Percentiles rank a stretch among this genome's conserved stretches.
Evolutionary conservation across 179 eudicot species (phyloP).

Genomic region (Silene vulgaris): DNA sequence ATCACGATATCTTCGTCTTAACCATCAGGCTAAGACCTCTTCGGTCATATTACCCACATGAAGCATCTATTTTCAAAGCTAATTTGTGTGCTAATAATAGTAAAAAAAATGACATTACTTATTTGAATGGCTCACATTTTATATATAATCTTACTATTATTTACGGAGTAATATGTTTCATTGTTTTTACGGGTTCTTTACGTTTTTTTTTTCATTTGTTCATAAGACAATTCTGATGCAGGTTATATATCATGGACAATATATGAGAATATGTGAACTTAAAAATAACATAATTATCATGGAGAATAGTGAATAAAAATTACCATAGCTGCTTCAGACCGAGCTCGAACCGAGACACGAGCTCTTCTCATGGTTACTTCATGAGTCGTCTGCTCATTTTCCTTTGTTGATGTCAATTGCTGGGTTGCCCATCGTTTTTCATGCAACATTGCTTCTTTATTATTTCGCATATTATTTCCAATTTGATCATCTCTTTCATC

Average conservation of each 20-base stretch:
- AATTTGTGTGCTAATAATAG: too few species aligned
- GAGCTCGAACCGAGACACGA: conserved; percentile 58
- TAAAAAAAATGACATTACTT: too few species aligned
- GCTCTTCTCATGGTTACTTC: conserved; percentile 46
- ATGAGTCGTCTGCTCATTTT: conserved; percentile 22
- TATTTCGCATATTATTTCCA: background rate
- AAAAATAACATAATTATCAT: background rate
- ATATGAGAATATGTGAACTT: background rate
- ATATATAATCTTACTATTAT: too few species aligned
- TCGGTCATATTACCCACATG: too few species aligned
- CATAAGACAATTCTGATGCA: too few species aligned
- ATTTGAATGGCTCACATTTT: too few species aligned
- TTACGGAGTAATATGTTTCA: too few species aligned
- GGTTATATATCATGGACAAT: background rate
- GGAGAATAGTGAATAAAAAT: background rate
- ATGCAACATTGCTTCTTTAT: conserved; percentile 11
- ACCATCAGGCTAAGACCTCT: too few species aligned
- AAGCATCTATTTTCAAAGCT: too few species aligned
- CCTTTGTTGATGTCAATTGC: conserved; percentile 5
- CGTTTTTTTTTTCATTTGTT: too few species aligned
- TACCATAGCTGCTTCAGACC: conserved; percentile 59
- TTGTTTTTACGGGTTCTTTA: too few species aligned
- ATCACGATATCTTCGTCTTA: too few species aligned
- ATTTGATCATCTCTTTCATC: conserved; percentile 11
- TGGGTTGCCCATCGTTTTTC: conserved; percentile 19